phyloP scores from a whole-genome alignment of 371 early-diverging fungal genomes.

The Saksenaea vasiformis region DNA sequence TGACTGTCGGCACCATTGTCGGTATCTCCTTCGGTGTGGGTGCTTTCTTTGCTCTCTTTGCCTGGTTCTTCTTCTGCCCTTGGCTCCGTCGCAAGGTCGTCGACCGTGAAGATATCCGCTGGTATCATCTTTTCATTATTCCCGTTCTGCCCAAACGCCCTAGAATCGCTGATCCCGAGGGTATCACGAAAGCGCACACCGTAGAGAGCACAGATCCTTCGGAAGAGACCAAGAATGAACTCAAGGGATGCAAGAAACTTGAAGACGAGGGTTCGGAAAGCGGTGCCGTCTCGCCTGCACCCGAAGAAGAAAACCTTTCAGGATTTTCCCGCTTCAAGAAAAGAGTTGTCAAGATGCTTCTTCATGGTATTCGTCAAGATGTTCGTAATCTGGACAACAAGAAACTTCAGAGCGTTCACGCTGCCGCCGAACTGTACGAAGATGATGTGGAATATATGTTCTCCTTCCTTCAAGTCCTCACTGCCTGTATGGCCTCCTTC shows the following conservation, averaged over 20 bases:
- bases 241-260: slow-evolving; percentile 4
- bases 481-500: slow-evolving; percentile 86
- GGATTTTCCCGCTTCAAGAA: slow-evolving; percentile 17
- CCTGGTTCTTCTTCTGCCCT: slow-evolving; percentile 62
- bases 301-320: not conserved
- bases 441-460: slow-evolving; percentile 81
- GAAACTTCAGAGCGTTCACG: slow-evolving; percentile 57
- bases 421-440: slow-evolving; percentile 69
- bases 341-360: slow-evolving; percentile 5
- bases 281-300: not conserved
- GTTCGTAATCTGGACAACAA: slow-evolving; percentile 55
- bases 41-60: slow-evolving; percentile 50
- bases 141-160: slow-evolving; percentile 51
- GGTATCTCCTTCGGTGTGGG: slow-evolving; percentile 68
- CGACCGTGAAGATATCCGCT: slow-evolving; percentile 67
- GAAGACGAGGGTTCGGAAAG: slow-evolving; percentile 8
- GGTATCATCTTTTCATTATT: slow-evolving; percentile 68
- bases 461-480: slow-evolving; percentile 83
- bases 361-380: slow-evolving; percentile 63
- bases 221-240: not conserved
- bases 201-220: not conserved
- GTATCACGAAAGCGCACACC: not conserved
- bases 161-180: slow-evolving; percentile 20
- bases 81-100: slow-evolving; percentile 66
- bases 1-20: slow-evolving; percentile 49